Evolutionary conservation across 1,139 yeast species (phyloP), one percentile per base, ranked within the genome.

Genomic region (Kodamaea suecica): DNA sequence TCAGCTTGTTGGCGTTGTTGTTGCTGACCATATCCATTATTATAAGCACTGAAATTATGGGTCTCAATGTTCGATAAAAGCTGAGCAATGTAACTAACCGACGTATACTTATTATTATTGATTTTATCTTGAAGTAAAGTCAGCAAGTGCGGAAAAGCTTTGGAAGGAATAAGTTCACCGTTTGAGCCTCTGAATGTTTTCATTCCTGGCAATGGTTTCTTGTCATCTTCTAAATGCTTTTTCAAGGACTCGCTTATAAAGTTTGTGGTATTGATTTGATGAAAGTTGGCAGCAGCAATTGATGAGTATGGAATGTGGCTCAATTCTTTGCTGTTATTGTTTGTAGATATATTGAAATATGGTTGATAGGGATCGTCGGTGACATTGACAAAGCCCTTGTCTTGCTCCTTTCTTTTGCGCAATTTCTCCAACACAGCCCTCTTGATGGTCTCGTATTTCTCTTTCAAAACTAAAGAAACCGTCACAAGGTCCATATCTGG

Each of bases 331-430:
- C 48, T 45, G 31, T 75, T 56, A 24, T 80, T 77, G 39, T 77
- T 70, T 9, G 71, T 64, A 12, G 81, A 71, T 39, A 87, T 74
- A 46, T 84, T 80, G 55, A 87, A 83, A 40, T 74, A 80, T n/a
- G 97, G 97, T 50, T 82, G 85, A 52, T 78, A 78, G n/a, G 95
- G 84, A 61, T 85, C 90, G 61, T 90, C 97, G 1, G 97, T 86
- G 37, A 85, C 72, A 53, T 92, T 92, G 45, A 84, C 74, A 76
- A 80, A 90, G 3, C 78, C 79, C 36, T 70, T 66, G 58, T 92
- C 97, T 38, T 73, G 78, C 36, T 76, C 78, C 39, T 76, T 77
- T 38, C 97, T 71, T 43, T 81, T 80, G 34, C 80, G 78, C 56
- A 92, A 70, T 56, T 86, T 85, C 47, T 86, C 95, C 46, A 80